Evolutionary conservation across 2,329 filamentous ascomycete genomes (phyloP).

Genomic region (Fusarium tuaranense): DNA sequence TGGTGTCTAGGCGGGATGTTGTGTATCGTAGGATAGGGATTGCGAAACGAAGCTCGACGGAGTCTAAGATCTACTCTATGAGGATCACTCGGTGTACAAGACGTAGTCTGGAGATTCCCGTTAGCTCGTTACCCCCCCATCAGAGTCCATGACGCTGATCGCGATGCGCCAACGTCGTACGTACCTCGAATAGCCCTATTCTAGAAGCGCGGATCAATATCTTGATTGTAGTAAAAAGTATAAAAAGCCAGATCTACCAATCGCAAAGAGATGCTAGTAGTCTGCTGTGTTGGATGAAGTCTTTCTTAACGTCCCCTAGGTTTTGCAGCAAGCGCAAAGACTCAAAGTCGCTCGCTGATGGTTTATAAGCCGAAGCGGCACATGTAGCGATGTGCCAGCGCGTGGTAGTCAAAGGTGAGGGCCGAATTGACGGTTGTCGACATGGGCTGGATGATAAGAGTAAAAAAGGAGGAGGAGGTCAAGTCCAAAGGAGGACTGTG

Average conservation of each 20-base stretch:
- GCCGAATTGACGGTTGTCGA: constrained; percentile 31
- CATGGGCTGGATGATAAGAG: constrained; percentile 28
- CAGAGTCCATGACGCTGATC: background rate
- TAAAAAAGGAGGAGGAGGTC: background rate
- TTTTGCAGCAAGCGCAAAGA: constrained; percentile 73
- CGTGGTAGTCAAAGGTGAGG: constrained; percentile 18
- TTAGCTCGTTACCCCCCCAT: constrained; percentile 3
- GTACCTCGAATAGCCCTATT: constrained; percentile 31
- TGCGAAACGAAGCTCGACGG: constrained; percentile 11
- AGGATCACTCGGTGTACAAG: constrained; percentile 29
- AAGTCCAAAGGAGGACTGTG: background rate
- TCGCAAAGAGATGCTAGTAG: background rate
- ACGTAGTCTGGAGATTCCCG: background rate
- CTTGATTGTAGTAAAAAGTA: background rate
- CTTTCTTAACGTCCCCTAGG: constrained; percentile 64
- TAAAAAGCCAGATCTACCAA: constrained; percentile 1
- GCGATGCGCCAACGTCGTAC: background rate
- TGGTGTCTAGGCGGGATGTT: background rate
- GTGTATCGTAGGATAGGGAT: constrained; percentile 15
- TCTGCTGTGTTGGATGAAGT: constrained; percentile 50
- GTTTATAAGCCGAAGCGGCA: constrained; percentile 56
- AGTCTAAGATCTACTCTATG: constrained; percentile 19
- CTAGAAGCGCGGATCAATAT: background rate
- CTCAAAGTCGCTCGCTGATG: constrained; percentile 71
- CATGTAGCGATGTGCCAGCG: constrained; percentile 57